Evolutionary conservation across 2,329 filamentous ascomycete genomes (phyloP), one percentile per base, ranked within the genome.

Genomic region (Cercospora zeina): DNA sequence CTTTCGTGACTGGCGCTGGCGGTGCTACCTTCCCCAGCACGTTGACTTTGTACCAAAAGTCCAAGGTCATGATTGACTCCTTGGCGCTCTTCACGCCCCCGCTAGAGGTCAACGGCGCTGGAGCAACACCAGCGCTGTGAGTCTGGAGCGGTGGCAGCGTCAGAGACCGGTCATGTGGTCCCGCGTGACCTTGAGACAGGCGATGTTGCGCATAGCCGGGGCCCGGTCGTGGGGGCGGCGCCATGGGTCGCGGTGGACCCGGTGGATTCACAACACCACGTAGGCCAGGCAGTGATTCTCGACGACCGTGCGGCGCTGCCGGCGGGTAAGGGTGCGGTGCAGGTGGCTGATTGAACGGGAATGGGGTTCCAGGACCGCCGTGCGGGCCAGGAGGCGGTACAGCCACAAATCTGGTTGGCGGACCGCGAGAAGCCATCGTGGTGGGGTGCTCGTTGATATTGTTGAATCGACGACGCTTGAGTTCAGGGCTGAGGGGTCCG

Each of bases 1-100:
- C 42, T 27, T 65, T 64, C 10, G 6, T 80, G 78, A 68, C 70
- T 80, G 76, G 62, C 13, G 90, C 79, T 0, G 90, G 87, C 24
- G 88, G 89, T 50, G 89, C 89, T 67, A 97, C 91, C 64, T 86
- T 87, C 14, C 86, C 82, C 34, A 97, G 80, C 1, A 93, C 83
- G 54, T 87, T 86, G 69, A 96, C 85, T 75, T 96, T 96, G 67
- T 87, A 86, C 49, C 86, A 77, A 70, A 89, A 89, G 0, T 88
- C 84, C 56, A 95, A 89, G 27, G 82, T 85, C 86, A 90, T 90
- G 63, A 93, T 85, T 78, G 89, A 87, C 7, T 87, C 85, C 27
- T 72, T 70, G 13, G 65, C 68, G 19, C 67, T 64, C 56, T 67
- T 72, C 6, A 61, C 62, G 8, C 58, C 19, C 5, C 62, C 62